Percentiles rank a stretch among this genome's conserved stretches.
phyloP scores from a whole-genome alignment of 768 basidiomycete species.

The Lentinula boryana region DNA sequence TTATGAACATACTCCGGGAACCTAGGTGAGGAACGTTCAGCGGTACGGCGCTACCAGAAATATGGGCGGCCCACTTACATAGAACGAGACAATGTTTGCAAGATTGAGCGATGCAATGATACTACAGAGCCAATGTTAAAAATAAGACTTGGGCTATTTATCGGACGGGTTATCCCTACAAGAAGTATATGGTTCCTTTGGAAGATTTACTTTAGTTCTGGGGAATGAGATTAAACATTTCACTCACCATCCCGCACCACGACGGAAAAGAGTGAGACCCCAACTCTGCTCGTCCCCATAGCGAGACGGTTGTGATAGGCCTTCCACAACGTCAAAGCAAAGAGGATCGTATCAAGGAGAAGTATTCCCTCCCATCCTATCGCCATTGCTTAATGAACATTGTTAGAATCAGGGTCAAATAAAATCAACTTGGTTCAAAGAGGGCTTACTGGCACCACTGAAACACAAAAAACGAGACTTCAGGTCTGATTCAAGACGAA shows the following conservation, averaged over 20 bases:
- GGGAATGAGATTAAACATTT: background rate
- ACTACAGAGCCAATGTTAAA: background rate
- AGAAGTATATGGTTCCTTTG: background rate
- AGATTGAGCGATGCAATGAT: background rate
- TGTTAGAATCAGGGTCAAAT: background rate
- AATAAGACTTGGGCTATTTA: background rate
- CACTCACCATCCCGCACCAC: background rate
- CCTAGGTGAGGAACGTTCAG: background rate
- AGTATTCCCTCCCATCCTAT: conserved; percentile 1
- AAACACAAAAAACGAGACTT: background rate
- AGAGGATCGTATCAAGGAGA: background rate
- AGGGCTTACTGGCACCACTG: background rate
- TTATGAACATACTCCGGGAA: background rate
- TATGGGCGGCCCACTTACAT: background rate
- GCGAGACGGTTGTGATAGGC: background rate
- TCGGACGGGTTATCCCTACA: background rate
- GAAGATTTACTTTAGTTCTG: too few relatives aligned
- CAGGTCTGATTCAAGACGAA: background rate
- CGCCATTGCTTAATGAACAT: background rate
- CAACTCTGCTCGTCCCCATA: background rate
- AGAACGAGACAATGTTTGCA: background rate
- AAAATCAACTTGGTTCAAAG: background rate
- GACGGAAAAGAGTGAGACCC: background rate
- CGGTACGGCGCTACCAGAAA: background rate
- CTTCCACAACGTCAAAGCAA: background rate